phyloP scores from a whole-genome alignment of 2,329 filamentous ascomycete species.

The Tolypocladium ophioglossoides region DNA sequence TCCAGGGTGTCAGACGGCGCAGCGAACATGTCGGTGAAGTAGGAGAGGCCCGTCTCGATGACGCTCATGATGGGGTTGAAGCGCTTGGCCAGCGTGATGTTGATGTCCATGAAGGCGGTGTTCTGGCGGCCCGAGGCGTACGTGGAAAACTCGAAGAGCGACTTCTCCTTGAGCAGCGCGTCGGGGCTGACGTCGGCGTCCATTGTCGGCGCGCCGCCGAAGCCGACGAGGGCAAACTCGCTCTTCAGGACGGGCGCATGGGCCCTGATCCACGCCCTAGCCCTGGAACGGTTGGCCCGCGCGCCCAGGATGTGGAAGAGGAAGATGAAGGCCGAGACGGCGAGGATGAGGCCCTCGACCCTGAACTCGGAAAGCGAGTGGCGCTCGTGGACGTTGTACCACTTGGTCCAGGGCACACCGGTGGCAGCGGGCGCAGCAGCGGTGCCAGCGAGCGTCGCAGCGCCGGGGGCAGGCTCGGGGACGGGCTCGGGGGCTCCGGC shows the following conservation, averaged over 20 bases:
- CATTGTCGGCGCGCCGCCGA: conserved; percentile 45
- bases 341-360: conserved; percentile 73
- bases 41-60: conserved; percentile 57
- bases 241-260: conserved; percentile 60
- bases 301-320: conserved; percentile 74
- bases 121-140: conserved; percentile 93
- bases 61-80: conserved; percentile 63
- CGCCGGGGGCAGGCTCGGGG: conserved; percentile 36
- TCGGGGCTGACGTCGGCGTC: conserved; percentile 29
- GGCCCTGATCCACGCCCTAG: conserved; percentile 67
- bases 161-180: conserved; percentile 68
- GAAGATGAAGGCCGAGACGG: conserved; percentile 63
- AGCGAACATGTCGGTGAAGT: conserved; percentile 71
- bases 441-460: conserved; percentile 34
- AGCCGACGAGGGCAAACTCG: conserved; percentile 86
- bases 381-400: conserved; percentile 96
- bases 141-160: conserved; percentile 71
- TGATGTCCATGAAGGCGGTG: conserved; percentile 80
- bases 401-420: conserved; percentile 69
- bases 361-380: conserved; percentile 75
- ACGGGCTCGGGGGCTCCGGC: conserved; percentile 63
- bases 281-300: conserved; percentile 67
- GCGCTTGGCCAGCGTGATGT: conserved; percentile 70
- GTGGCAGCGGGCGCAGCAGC: conserved; percentile 36
- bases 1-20: conserved; percentile 64